Evolutionary conservation across 2,329 filamentous ascomycete species (phyloP), one percentile per base, ranked within the genome.

Genomic region (Calonectria hongkongensis): DNA sequence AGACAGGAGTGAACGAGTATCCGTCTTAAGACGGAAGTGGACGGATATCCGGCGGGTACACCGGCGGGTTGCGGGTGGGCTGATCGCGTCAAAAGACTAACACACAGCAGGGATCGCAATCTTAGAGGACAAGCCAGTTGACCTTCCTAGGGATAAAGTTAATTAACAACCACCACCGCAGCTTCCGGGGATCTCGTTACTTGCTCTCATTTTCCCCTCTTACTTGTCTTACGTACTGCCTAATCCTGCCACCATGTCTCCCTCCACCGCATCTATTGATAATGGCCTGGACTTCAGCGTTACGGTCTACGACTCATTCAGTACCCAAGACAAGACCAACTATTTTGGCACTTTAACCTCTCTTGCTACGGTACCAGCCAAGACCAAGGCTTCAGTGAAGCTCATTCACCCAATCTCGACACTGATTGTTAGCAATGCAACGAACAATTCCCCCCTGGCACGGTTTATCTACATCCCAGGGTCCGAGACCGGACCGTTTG

Each of bases 241-340:
- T 33, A 51, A 30, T 16, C 48, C 27, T 30, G 27, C 27, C 48
- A 51, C 27, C 27, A 51, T 51, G 48, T 51, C 48, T 51, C 7
- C 48, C 48, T 33, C 48, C 27, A 51, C 48, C 13, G 16, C 16
- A 51, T 51, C 48, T 33, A 18, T 51, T 51, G 27, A 8, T 9
- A 51, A 51, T 51, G 18, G 27, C 48, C 8, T 51, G 27, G 48
- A 51, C 48, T 51, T 51, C 27, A 51, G 48, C 27, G 27, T 51
- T 33, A 51, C 48, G 48, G 48, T 51, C 27, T 51, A 51, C 48
- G 48, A 51, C 27, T 51, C 48, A 30, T 51, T 51, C 8, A 51
- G 48, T 25, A 33, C 15, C 48, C 48, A 51, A 51, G 48, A 33
- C 48, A 30, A 51, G 4, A 51, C 27, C 48, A 51, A 51, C 48